Evolutionary conservation across 2,329 filamentous ascomycete species (phyloP).

Genomic region (Hymenoscyphus fraxineus): DNA sequence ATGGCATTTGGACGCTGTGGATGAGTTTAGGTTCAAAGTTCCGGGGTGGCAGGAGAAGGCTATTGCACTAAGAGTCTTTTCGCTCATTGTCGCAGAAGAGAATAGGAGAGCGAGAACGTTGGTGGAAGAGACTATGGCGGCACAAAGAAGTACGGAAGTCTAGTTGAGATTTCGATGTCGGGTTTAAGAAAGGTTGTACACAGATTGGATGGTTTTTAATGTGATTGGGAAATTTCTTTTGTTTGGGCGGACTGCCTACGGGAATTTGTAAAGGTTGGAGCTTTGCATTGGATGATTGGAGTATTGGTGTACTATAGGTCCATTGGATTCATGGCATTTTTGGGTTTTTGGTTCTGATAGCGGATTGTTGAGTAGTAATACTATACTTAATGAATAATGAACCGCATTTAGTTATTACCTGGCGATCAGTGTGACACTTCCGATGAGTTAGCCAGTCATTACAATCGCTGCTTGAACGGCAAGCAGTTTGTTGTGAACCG

Average conservation of each 20-base stretch:
- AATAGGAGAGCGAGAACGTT: conserved; percentile 18
- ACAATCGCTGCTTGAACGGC: no score
- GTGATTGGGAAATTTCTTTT: neutral
- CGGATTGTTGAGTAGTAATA: neutral
- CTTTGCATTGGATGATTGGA: neutral
- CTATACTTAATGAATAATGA: neutral
- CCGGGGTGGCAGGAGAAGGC: conserved; percentile 34
- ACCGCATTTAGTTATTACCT: neutral
- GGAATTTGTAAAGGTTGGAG: conserved; percentile 14
- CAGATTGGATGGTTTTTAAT: neutral
- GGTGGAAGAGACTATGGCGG: neutral
- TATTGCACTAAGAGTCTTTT: conserved; percentile 33
- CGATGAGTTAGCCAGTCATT: neutral
- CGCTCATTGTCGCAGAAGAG: conserved; percentile 29
- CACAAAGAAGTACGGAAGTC: neutral
- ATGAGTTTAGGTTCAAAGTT: conserved; percentile 32
- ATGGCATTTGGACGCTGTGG: conserved; percentile 36
- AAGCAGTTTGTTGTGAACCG: no score
- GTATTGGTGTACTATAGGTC: neutral
- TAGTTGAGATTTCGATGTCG: neutral
- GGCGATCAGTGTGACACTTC: neutral
- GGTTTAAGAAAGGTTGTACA: no score
- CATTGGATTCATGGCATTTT: neutral
- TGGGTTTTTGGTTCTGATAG: neutral
- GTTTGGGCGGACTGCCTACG: neutral